A percentile compares a stretch with the other conserved stretches of the same genome.
Conservation (phyloP, 768 basidiomycete species). For the Lentinula boryana region DNA sequence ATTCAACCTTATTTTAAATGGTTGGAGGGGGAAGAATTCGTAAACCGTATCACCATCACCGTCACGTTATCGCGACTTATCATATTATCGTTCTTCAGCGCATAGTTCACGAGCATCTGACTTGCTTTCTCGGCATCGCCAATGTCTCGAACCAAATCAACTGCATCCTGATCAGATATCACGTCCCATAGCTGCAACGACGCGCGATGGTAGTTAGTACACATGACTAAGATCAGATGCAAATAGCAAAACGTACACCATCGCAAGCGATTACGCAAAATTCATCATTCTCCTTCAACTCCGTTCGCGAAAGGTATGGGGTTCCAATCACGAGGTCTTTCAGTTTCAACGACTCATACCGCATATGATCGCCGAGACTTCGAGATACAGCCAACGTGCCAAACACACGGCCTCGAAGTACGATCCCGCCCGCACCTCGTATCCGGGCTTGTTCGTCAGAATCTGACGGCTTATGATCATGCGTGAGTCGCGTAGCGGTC, state of each 20-base stretch:
- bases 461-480: constrained; percentile 79
- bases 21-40: constrained; percentile 14
- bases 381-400: constrained; percentile 78
- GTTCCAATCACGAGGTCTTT: constrained; percentile 84
- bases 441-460: constrained; percentile 75
- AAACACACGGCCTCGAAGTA: constrained; percentile 79
- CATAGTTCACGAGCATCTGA: constrained; percentile 50
- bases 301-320: constrained; percentile 75
- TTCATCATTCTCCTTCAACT: constrained; percentile 61
- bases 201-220: not conserved
- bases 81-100: constrained; percentile 36
- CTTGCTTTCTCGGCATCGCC: constrained; percentile 60
- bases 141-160: constrained; percentile 51
- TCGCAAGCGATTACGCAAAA: constrained; percentile 76
- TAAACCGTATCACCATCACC: constrained; percentile 61
- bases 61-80: constrained; percentile 73
- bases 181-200: constrained; percentile 68
- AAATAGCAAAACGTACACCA: constrained; percentile 44
- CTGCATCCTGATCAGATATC: constrained; percentile 64
- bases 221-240: not conserved
- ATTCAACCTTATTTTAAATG: not conserved
- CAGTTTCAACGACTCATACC: constrained; percentile 42
- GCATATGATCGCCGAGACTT: constrained; percentile 55
- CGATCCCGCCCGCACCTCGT: constrained; percentile 75
- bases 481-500: constrained; percentile 65